Percentiles rank a stretch among this genome's conserved stretches.
These are phyloP conservation scores for Melampsora medusae DNA, from an alignment of 1,284 basidiomycete genomes.

Conservation along the genomic window DNA sequence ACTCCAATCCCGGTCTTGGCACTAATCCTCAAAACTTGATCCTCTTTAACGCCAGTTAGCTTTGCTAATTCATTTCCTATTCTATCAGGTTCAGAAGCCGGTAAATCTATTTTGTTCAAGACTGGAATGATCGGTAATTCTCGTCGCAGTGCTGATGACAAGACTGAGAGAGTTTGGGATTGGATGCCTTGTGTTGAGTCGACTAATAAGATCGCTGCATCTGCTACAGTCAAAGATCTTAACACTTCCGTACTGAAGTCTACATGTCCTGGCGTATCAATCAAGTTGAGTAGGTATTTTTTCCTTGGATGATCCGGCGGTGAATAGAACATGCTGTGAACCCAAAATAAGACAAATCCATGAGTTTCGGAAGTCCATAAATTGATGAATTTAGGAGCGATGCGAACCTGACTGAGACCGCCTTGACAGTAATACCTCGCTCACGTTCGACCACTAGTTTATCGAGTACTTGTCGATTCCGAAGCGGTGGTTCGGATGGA, in stretches of 20 bases:
- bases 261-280: conserved; percentile 97
- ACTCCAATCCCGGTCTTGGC: conserved; percentile 88
- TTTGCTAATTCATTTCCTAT: conserved; percentile 76
- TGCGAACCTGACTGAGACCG: conserved; percentile 38
- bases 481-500: background rate
- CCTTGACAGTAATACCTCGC: conserved; percentile 80
- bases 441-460: conserved; percentile 88
- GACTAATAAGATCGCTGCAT: conserved; percentile 84
- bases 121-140: conserved; percentile 85
- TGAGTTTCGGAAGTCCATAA: conserved; percentile 45
- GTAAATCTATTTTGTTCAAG: conserved; percentile 91
- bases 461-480: conserved; percentile 53
- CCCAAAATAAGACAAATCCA: background rate
- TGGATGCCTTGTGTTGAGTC: conserved; percentile 97
- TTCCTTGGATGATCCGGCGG: conserved; percentile 61
- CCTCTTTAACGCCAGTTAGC: conserved; percentile 73
- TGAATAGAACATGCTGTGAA: conserved; percentile 67
- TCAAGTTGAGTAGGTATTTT: conserved; percentile 81
- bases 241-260: conserved; percentile 97
- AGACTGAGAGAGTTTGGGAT: conserved; percentile 94
- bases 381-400: conserved; percentile 23
- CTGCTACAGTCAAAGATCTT: conserved; percentile 84
- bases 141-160: conserved; percentile 78
- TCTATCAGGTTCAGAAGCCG: conserved; percentile 74
- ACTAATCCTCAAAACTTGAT: conserved; percentile 70